Evolutionary conservation across 768 basidiomycete genomes (phyloP), one percentile per base, ranked within the genome.

Genomic region (Trametes elegans): DNA sequence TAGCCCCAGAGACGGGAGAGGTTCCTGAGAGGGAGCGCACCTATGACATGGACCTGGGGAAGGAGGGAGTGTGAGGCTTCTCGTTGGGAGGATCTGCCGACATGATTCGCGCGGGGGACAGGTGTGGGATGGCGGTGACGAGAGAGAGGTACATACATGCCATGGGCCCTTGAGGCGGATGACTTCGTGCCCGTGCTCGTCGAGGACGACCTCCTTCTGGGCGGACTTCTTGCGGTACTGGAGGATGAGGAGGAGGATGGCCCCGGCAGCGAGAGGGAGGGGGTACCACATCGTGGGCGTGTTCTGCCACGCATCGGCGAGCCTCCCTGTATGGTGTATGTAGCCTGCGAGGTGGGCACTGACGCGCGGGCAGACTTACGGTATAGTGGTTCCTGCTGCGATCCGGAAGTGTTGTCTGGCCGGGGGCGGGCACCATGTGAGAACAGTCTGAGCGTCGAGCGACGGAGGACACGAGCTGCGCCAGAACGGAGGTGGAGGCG

Each of bases 1-100:
- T 94, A 95, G 6, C 97, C 97, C 94, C 96, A 98, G 5, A 98
- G 71, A 1, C 95, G 87, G n/a, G 96, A 98, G 67, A 98, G 84
- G 58, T 93, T 93, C 36, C 95, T 85, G 6, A 98, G 80, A 0
- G 97, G 97, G 1, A 99, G 81, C 9, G 95, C 95, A 47, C 95
- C 96, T 46, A 98, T 78, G 42, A 98, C 94, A 72, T 96, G 90
- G n/a, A 98, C 93, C 93, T 92, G 18, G 8, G 1, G 19, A 23
- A 7, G 7, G 18, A 14, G 28, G 7, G 27, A 5, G 16, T 35
- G 26, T n/a, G 21, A 27, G n/a, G n/a, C n/a, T n/a, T n/a, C n/a
- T n/a, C n/a, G n/a, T n/a, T n/a, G n/a, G n/a, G n/a, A n/a, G n/a
- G n/a, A n/a, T n/a, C n/a, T n/a, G n/a, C n/a, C n/a, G n/a, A n/a